Base-by-base conservation (phyloP, 1,139 yeast genomes). In the Sugiyamaella japonica region DNA sequence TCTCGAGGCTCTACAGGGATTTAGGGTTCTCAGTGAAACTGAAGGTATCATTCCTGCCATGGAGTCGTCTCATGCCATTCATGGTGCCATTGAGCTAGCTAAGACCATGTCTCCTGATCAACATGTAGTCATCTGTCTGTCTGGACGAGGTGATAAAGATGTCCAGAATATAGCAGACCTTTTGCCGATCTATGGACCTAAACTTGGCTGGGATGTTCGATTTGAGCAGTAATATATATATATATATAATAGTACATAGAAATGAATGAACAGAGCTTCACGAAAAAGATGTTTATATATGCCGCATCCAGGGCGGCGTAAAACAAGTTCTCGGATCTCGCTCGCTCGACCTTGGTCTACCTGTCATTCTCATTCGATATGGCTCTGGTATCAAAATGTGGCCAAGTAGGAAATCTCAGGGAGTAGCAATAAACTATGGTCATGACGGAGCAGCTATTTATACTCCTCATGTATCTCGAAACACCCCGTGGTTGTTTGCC, bases 101-200 rank as follows among this genome's bases (percentile, higher is more conserved):
- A 89, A 89, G 76, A 85, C 85, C 13, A 79, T 93, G 86, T 71
- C 78, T 28, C 81, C 85, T 63, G 97, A 87, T 62, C 81, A 90
- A 74, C 84, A 89, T 69, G 76, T 93, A 59, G 85, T 93, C 58
- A 87, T 93, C 67, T 89, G 90, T 70, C 82, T 93, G 57, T 89
- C 97, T 52, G 99, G 99, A 67, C 88, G 99, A 78, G 99, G 99
- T 74, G 99, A 95, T 72, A 93, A 93, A 77, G 99, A 93, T 70
- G 99, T 93, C 37, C 97, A 91, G 75, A 88, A 93, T 70, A 97
- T 93, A 56, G 99, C 99, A 42, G 97, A 93, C 72, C 83, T 86
- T 50, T 79, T 93, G 68, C 99, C 99, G 47, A 81, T 73, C 59
- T 78, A 90, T 57, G 99, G 99, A 46, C 95, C 93, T 51, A 71